A percentile compares a stretch with the other conserved stretches of the same genome.
Conservation (phyloP, 1,284 basidiomycete species). For the Cerioporus squamosus region DNA sequence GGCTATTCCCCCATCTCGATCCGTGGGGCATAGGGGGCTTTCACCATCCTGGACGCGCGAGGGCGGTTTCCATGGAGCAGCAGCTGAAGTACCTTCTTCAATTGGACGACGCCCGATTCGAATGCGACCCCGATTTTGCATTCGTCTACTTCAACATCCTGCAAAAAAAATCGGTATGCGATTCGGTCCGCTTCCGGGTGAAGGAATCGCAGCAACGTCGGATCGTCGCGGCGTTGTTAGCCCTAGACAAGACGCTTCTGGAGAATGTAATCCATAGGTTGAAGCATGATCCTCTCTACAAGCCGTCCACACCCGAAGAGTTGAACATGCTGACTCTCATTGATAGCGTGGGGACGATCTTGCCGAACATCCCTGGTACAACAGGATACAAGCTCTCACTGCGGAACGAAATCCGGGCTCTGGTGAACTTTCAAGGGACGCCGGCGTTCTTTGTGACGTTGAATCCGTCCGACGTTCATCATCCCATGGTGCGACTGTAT, state of each 20-base stretch:
- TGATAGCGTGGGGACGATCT: background rate
- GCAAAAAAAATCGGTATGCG: background rate
- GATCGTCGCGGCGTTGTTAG: no score
- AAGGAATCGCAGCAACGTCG: no score
- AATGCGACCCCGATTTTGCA: background rate
- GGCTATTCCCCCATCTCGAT: slow-evolving; percentile 18
- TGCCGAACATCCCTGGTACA: background rate
- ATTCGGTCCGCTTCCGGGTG: background rate
- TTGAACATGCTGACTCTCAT: background rate
- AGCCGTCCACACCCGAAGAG: background rate
- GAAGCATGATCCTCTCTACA: background rate
- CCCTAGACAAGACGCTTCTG: no score
- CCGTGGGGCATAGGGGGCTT: slow-evolving; percentile 3
- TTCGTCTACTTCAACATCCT: slow-evolving; percentile 7
- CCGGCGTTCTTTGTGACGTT: slow-evolving; percentile 3
- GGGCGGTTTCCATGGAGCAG: background rate
- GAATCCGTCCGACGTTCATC: slow-evolving; percentile 1
- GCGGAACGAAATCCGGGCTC: background rate
- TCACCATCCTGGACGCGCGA: background rate
- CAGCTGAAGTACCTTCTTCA: slow-evolving; percentile 3
- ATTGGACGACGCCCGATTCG: slow-evolving; percentile 7
- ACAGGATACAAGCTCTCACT: background rate
- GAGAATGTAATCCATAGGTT: no score
- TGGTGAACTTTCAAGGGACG: background rate
- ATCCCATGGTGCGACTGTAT: background rate